Base-by-base conservation (phyloP, 441 rosid species). In the Viola pubescens region DNA sequence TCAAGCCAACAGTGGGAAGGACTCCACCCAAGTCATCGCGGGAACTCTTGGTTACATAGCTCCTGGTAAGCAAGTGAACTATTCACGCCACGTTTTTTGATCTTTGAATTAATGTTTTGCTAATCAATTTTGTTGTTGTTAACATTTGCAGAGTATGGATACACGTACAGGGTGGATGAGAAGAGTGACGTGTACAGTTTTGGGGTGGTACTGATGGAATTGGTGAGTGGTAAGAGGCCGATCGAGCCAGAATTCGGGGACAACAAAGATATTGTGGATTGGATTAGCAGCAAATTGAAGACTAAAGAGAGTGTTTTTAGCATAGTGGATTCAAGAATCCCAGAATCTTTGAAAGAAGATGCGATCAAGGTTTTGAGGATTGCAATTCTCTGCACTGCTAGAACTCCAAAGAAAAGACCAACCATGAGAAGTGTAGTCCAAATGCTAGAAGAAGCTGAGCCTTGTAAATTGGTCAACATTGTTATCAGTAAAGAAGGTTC, bases 21-120 rank as follows among this genome's bases (percentile, higher is more conserved):
- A 84, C 52, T 74, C 94, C 8, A 87, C 91, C 34, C 83, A 70
- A 40, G 86, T 85, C 11, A 81, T 92, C 52, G 91, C 97, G 0
- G 98, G 98, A 68, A 92, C 97, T 34, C 82, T 64, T n/a, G 98
- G 98, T n/a, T 92, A 92, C 74, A 92, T 92, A 50, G 98, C 98
- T 70, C 98, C 97, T 62, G 97, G 98, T 89, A 82, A 73, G 74
- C 44, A 4, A 41, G 72, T 47, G 5, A 41, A 47, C 10, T 14
- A 7, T 42, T 39, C 11, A 11, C 64, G 3, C 5, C 3, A 9
- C 9, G 53, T 14, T 40, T 19, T n/a, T 19, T 34, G 46, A 6
- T 37, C 48, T 11, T 54, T 26, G 2, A 26, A 26, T 26, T 10
- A 7, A 9, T 9, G 9, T 10, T 16, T 5, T 14, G n/a, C 37